Evolutionary conservation across 1,139 yeast genomes (phyloP).

Genomic region (Kodamaea alishanica): DNA sequence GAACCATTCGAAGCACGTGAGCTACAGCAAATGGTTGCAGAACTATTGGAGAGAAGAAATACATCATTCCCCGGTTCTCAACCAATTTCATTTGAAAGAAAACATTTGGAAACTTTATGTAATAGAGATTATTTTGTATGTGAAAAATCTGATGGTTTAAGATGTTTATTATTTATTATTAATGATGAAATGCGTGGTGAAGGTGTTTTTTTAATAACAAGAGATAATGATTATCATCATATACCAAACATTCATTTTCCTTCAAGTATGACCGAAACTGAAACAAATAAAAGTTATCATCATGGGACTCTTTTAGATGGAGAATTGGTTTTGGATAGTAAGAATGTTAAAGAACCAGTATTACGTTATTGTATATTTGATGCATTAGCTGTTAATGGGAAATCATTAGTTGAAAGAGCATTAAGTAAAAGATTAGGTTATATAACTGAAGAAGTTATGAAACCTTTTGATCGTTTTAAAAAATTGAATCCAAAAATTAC

Average conservation of each 20-base stretch:
- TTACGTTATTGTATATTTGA: constrained; percentile 85
- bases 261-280: constrained; percentile 42
- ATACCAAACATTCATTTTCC: constrained; percentile 88
- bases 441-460: constrained; percentile 74
- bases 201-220: constrained; percentile 71
- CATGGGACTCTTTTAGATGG: constrained; percentile 92
- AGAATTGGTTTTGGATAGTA: constrained; percentile 67
- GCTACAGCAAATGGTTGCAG: constrained; percentile 66
- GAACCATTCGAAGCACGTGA: constrained; percentile 69
- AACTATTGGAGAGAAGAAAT: constrained; percentile 53
- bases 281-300: constrained; percentile 57
- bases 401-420: constrained; percentile 61
- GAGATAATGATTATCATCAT: constrained; percentile 82
- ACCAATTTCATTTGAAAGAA: constrained; percentile 84
- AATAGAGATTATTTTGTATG: constrained; percentile 76
- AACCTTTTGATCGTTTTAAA: constrained; percentile 75
- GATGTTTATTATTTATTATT: constrained; percentile 68
- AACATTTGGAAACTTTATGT: constrained; percentile 62
- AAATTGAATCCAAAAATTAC: constrained; percentile 67
- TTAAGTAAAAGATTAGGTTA: constrained; percentile 83
- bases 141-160: constrained; percentile 91
- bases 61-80: constrained; percentile 82
- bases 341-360: constrained; percentile 44
- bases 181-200: constrained; percentile 72
- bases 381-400: constrained; percentile 79